These are phyloP conservation scores for Candolleomyces eurysporus DNA, from an alignment of 768 basidiomycete species.

Conservation along the genomic window DNA sequence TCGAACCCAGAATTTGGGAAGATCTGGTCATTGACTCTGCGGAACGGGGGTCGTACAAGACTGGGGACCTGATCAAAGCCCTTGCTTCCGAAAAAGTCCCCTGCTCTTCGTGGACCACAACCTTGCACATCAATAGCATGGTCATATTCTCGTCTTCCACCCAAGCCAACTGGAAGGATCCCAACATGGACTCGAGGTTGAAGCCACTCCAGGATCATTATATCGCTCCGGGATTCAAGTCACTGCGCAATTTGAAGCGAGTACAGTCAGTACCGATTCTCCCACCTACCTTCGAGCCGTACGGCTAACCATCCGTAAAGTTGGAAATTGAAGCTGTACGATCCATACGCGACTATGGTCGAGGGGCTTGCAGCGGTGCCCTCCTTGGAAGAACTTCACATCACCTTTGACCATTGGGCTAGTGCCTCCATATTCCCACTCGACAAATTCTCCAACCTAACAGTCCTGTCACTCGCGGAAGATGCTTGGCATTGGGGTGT, in stretches of 20 bases:
- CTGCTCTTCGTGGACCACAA: neutral
- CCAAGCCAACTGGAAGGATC: conserved; percentile 8
- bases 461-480: neutral
- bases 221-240: conserved; percentile 5
- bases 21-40: conserved; percentile 6
- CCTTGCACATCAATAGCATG: conserved; percentile 3
- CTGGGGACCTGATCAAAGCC: conserved; percentile 3
- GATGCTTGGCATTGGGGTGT: neutral
- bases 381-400: neutral
- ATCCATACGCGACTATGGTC: conserved; percentile 5
- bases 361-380: conserved; percentile 1
- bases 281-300: neutral
- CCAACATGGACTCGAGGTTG: neutral
- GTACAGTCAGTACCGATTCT: neutral
- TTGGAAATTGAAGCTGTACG: conserved; percentile 7
- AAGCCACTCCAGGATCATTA: conserved; percentile 4
- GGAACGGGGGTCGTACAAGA: neutral
- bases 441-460: conserved; percentile 4
- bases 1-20: neutral
- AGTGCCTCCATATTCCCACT: neutral
- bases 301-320: neutral
- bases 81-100: neutral
- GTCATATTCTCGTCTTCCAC: conserved; percentile 5
- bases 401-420: conserved; percentile 8
- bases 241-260: conserved; percentile 1